Evolutionary conservation across 2,329 filamentous ascomycete species (phyloP).

Genomic region (Fusarium nisikadoi): DNA sequence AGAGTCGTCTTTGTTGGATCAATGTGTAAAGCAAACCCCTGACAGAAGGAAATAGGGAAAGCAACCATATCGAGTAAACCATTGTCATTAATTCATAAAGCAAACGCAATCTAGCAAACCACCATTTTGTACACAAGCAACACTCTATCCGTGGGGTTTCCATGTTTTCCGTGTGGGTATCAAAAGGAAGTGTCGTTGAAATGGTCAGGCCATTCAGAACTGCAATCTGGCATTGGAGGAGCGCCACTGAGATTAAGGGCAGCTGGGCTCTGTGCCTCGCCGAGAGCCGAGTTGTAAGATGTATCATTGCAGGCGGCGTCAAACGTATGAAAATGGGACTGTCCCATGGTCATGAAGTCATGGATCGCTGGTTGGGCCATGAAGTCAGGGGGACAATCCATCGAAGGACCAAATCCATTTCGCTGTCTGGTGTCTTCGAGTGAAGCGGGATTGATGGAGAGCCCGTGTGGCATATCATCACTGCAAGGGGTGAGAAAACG

Average conservation of each 20-base stretch:
- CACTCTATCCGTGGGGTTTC: constrained; percentile 36
- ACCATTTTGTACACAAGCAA: constrained; percentile 43
- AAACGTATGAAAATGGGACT: constrained; percentile 54
- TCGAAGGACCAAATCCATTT: constrained; percentile 44
- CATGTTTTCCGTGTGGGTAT: constrained; percentile 41
- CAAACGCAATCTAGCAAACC: constrained; percentile 39
- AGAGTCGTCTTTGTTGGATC: neutral
- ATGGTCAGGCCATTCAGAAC: constrained; percentile 47
- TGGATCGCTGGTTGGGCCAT: constrained; percentile 43
- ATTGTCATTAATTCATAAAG: constrained; percentile 48
- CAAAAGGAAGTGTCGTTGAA: constrained; percentile 48
- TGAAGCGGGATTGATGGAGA: constrained; percentile 44
- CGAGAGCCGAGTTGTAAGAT: constrained; percentile 47
- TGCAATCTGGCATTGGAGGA: constrained; percentile 43
- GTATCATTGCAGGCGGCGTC: constrained; percentile 54
- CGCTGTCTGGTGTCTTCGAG: constrained; percentile 44
- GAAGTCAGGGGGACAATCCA: constrained; percentile 44
- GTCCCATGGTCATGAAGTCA: constrained; percentile 45
- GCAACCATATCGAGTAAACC: constrained; percentile 17
- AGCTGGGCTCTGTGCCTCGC: constrained; percentile 44
- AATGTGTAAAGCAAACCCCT: constrained; percentile 5
- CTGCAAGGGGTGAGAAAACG: constrained; percentile 65
- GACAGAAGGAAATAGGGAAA: constrained; percentile 8
- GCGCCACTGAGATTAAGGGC: constrained; percentile 40
- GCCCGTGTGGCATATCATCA: constrained; percentile 56